Conservation (phyloP, 1,284 basidiomycete species). For the Austroboletus niveus region DNA sequence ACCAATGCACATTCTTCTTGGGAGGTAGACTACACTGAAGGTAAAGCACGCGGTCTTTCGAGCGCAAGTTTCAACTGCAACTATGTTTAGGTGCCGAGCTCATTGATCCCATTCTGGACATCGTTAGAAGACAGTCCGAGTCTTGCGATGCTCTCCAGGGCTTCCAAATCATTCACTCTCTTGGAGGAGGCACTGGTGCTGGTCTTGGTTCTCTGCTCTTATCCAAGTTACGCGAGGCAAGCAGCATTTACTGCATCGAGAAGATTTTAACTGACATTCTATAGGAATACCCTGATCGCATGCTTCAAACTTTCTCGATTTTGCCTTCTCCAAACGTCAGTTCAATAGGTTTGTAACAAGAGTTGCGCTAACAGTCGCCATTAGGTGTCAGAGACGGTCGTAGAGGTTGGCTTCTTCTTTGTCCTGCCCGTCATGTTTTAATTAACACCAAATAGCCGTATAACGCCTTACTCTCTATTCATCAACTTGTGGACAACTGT, state of each 20-base stretch:
- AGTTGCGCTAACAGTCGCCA: slow-evolving; percentile 9
- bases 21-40: slow-evolving; percentile 79
- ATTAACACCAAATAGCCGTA: slow-evolving; percentile 57
- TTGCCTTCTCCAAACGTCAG: slow-evolving; percentile 85
- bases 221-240: slow-evolving; percentile 79
- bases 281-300: slow-evolving; percentile 88
- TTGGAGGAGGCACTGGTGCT: slow-evolving; percentile 92
- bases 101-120: slow-evolving; percentile 80
- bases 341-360: slow-evolving; percentile 3
- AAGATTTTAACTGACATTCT: slow-evolving; percentile 6
- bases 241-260: slow-evolving; percentile 1
- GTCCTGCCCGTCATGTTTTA: not conserved
- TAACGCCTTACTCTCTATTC: slow-evolving; percentile 86
- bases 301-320: slow-evolving; percentile 92
- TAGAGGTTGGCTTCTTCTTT: slow-evolving; percentile 56
- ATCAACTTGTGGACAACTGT: slow-evolving; percentile 90
- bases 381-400: slow-evolving; percentile 91
- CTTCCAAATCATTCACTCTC: slow-evolving; percentile 90
- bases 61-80: not conserved
- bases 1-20: slow-evolving; percentile 19
- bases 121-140: slow-evolving; percentile 75
- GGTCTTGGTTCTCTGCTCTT: slow-evolving; percentile 83
- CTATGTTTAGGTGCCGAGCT: slow-evolving; percentile 77
- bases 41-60: slow-evolving; percentile 35
- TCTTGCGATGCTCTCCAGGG: slow-evolving; percentile 87